Base-by-base conservation (phyloP, 805 yeast species). In the Vanderwaltozyma yarrowii region DNA sequence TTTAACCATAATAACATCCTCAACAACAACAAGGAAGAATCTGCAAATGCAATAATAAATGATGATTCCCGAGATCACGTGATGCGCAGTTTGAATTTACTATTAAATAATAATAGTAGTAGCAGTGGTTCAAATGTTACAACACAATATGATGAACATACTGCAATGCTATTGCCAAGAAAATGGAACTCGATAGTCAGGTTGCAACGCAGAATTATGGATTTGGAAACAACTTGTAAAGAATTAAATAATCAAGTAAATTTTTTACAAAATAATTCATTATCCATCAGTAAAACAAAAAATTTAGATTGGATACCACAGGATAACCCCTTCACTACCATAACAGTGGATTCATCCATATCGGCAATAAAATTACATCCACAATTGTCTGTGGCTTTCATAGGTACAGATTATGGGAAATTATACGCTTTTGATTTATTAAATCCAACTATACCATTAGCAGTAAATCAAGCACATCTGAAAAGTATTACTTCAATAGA, bases 161-260 rank as follows among this genome's bases (percentile, higher is more conserved):
- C 13, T 16, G 28, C 28, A n/a, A 15, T 44, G 15, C 17, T 50
- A 9, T 37, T 51, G n/a, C 54, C 54, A 2, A 45, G 79, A 60
- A 88, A 87, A 62, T 88, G 96, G 96, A 69, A 80, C 1, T 78
- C 94, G 0, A 89, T 88, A 4, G 68, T 85, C 24, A 65, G 95
- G 33, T 65, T 89, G 23, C 96, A 89, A 60, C 73, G 77, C 44
- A 71, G 74, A 49, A 78, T 80, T 31, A 63, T 80, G 40, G 89
- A 79, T 36, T 59, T 86, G 32, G 95, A 88, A 51, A 60, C 69
- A 15, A 79, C 77, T 33, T 56, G 73, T 4, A 59, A 59, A 14
- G 67, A 70, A 29, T 62, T 78, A 43, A 63, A 72, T 30, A 68
- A 70, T n/a, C 62, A 66, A 13, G 50, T 70, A 15, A 71, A 68